phyloP scores from a whole-genome alignment of 192 early-diverging fungal genomes.

The Allomyces javanicus region DNA sequence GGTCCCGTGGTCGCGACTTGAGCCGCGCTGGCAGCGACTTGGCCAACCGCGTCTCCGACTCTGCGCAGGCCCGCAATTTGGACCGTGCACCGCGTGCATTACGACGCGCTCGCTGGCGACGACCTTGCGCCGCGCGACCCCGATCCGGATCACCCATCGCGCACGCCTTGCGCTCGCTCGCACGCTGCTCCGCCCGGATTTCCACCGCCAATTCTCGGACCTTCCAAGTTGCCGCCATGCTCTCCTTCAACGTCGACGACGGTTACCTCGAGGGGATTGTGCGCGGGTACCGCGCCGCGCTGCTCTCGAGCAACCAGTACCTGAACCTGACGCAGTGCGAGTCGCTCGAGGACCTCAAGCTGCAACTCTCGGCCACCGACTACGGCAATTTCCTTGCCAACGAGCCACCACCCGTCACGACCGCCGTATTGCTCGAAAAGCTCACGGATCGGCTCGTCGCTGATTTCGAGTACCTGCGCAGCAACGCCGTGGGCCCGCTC shows the following conservation, averaged over 20 bases:
- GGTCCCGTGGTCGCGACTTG: no score
- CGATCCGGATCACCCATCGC: no score
- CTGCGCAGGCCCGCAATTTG: no score
- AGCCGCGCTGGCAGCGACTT: no score
- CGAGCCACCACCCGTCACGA: slow-evolving; percentile 85
- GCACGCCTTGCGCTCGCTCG: no score
- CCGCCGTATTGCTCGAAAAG: slow-evolving; percentile 75
- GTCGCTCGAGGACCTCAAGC: slow-evolving; percentile 88
- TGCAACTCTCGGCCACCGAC: slow-evolving; percentile 87
- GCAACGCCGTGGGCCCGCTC: slow-evolving; percentile 62
- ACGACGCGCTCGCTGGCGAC: no score
- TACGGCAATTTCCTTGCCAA: slow-evolving; percentile 87
- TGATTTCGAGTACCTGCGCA: slow-evolving; percentile 82
- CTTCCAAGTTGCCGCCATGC: background rate
- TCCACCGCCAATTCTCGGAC: no score
- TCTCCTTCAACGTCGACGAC: slow-evolving; percentile 66
- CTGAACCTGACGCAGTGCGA: slow-evolving; percentile 94
- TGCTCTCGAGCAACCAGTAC: slow-evolving; percentile 65
- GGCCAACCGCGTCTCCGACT: no score
- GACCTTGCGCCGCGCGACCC: no score
- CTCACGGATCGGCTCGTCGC: slow-evolving; percentile 70
- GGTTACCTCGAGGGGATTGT: slow-evolving; percentile 90
- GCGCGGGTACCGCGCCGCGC: slow-evolving; percentile 77
- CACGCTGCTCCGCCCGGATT: no score
- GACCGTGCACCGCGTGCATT: no score